Conservation (phyloP, 257 asterid genomes). For the Thymus quinquecostatus region DNA sequence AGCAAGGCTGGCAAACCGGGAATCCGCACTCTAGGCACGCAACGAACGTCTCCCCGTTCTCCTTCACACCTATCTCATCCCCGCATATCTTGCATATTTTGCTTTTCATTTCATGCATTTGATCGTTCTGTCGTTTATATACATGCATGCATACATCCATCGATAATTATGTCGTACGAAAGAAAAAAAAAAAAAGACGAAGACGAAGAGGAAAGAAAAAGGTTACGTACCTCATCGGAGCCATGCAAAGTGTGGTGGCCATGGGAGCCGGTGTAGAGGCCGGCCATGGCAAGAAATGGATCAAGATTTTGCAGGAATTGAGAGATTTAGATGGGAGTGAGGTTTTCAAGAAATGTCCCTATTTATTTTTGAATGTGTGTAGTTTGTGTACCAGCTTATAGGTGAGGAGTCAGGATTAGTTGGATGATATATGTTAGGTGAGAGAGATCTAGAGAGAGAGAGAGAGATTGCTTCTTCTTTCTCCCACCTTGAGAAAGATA, state of each 20-base stretch:
- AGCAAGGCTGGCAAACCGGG: constrained; percentile 37
- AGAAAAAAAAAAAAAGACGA: neutral
- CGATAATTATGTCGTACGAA: too few species aligned
- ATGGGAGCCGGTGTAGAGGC: constrained; percentile 56
- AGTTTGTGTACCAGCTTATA: constrained; percentile 52
- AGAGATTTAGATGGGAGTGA: constrained; percentile 1
- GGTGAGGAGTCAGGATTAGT: constrained; percentile 68
- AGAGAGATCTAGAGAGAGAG: constrained; percentile 26
- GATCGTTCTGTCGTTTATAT: neutral
- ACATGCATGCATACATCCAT: neutral
- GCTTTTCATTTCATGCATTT: neutral
- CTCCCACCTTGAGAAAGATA: constrained; percentile 29
- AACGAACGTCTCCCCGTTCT: constrained; percentile 30
- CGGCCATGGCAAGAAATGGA: constrained; percentile 47
- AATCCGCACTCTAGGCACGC: constrained; percentile 34
- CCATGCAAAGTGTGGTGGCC: constrained; percentile 32
- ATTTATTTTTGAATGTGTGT: constrained; percentile 24
- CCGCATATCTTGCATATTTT: constrained; percentile 29
- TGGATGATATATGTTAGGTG: constrained; percentile 48
- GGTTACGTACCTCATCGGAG: constrained; percentile 43
- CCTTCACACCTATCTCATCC: constrained; percentile 29
- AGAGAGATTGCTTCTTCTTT: constrained; percentile 51
- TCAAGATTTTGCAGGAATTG: neutral
- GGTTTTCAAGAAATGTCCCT: constrained; percentile 32
- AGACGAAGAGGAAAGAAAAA: neutral